Conservation (phyloP, 768 basidiomycete genomes). For the Erythrobasidium yunnanense region DNA sequence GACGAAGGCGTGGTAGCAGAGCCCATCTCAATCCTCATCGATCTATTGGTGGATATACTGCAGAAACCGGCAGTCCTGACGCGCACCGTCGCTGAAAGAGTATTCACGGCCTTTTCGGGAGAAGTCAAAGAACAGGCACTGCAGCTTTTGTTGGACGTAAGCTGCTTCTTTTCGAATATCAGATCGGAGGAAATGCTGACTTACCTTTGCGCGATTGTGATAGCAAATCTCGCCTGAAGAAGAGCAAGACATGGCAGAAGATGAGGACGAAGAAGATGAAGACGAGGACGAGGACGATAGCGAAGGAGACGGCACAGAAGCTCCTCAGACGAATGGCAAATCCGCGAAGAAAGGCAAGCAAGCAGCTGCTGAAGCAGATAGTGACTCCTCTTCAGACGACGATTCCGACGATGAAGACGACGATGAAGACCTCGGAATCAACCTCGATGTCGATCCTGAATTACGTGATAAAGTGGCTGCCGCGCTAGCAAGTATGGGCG, state of each 20-base stretch:
- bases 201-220: not conserved
- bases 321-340: conserved; percentile 11
- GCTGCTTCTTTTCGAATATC: not conserved
- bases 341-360: conserved; percentile 44
- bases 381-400: not conserved
- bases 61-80: conserved; percentile 72
- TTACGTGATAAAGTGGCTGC: conserved; percentile 55
- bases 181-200: conserved; percentile 14
- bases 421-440: conserved; percentile 40
- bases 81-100: conserved; percentile 66
- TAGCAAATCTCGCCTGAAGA: conserved; percentile 34
- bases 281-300: conserved; percentile 45
- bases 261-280: conserved; percentile 45
- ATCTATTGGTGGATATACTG: conserved; percentile 78
- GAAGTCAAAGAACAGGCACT: conserved; percentile 39
- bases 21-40: conserved; percentile 74
- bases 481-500: conserved; percentile 42
- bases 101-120: conserved; percentile 49
- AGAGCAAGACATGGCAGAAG: conserved; percentile 17
- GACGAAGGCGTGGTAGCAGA: conserved; percentile 47
- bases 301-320: not conserved
- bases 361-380: conserved; percentile 44
- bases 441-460: conserved; percentile 45
- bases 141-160: conserved; percentile 36
- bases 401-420: conserved; percentile 34